phyloP scores from a whole-genome alignment of 768 basidiomycete genomes.

The Lactarius pseudohatsudake region DNA sequence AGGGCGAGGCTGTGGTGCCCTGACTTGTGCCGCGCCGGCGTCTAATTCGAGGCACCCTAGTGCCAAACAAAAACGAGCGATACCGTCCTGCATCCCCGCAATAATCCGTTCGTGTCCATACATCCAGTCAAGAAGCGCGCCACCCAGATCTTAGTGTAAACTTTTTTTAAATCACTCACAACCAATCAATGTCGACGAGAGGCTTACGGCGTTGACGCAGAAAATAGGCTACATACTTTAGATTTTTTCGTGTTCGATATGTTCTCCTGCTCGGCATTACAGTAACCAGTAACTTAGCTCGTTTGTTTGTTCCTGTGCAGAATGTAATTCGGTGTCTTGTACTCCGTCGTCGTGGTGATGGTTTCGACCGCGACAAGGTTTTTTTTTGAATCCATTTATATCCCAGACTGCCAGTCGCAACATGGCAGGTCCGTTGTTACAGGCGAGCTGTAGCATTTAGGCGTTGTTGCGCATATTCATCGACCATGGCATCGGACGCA shows the following conservation, averaged over 20 bases:
- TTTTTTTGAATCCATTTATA: too few relatives aligned
- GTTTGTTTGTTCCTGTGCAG: neutral
- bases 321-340: neutral
- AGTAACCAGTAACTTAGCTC: neutral
- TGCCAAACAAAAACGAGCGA: neutral
- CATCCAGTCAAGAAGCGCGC: neutral
- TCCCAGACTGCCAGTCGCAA: too few relatives aligned
- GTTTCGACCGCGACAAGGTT: too few relatives aligned
- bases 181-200: too few relatives aligned
- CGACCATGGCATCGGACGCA: too few relatives aligned
- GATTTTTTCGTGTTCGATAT: neutral
- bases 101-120: neutral
- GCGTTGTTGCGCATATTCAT: too few relatives aligned
- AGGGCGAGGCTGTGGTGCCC: neutral
- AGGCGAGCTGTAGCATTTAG: too few relatives aligned
- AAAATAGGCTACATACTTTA: neutral
- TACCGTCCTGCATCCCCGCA: neutral
- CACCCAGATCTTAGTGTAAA: neutral
- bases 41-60: too few relatives aligned
- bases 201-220: neutral
- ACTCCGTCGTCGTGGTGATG: too few relatives aligned
- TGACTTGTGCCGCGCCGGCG: too few relatives aligned
- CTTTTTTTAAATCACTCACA: neutral
- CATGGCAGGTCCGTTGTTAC: too few relatives aligned
- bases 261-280: neutral